Conservation (phyloP, 2,329 filamentous ascomycete species). For the Berkeleyomyces rouxiae region DNA sequence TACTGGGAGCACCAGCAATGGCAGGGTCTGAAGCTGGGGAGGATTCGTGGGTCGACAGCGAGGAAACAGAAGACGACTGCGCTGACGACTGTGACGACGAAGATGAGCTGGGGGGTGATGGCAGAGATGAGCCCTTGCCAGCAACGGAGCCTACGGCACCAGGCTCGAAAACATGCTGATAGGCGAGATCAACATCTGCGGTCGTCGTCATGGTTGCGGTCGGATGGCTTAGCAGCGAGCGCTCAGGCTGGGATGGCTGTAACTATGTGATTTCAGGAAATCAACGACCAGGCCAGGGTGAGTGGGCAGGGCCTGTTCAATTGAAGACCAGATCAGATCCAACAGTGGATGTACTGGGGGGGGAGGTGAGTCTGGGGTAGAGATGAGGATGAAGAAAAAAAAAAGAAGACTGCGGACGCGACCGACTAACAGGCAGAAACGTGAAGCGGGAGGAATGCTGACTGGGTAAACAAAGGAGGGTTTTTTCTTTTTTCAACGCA, state of each 20-base stretch:
- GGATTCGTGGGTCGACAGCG: conserved; percentile 1
- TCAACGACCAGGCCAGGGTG: background rate
- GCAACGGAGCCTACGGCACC: background rate
- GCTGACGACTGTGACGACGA: conserved; percentile 2
- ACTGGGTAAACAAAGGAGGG: too few relatives aligned
- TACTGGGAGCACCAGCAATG: background rate
- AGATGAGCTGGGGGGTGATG: background rate
- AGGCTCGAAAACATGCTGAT: conserved; percentile 11
- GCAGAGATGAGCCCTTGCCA: background rate
- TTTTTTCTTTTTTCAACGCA: too few relatives aligned
- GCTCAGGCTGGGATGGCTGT: background rate
- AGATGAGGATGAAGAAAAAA: background rate
- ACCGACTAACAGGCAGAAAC: too few relatives aligned
- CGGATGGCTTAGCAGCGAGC: background rate
- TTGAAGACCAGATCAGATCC: background rate
- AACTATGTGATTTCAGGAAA: background rate
- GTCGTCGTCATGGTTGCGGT: conserved; percentile 7
- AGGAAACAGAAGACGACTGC: background rate
- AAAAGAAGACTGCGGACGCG: background rate
- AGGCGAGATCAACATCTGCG: conserved; percentile 9
- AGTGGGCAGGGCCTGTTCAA: background rate
- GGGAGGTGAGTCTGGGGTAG: background rate
- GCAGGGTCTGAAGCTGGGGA: background rate
- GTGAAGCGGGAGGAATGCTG: too few relatives aligned
- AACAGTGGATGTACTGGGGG: background rate